Evolutionary conservation across 1,139 yeast species (phyloP).

Genomic region (Lodderomyces metapsilosis): DNA sequence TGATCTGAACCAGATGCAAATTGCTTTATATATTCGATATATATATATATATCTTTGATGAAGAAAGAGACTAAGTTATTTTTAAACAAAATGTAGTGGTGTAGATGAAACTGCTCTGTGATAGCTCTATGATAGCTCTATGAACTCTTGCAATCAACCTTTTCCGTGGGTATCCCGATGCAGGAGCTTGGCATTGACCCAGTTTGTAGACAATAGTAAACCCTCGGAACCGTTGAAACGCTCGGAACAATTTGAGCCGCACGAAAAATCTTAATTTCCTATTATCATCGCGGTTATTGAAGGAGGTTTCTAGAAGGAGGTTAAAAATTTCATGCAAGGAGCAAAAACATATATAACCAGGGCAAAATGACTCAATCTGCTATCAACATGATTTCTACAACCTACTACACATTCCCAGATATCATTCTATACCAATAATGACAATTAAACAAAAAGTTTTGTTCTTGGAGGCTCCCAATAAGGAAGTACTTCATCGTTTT

Average conservation of each 20-base stretch:
- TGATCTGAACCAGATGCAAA: neutral
- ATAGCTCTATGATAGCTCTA: no score
- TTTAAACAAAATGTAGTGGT: neutral
- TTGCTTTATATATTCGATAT: constrained; percentile 2
- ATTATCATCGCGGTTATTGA: neutral
- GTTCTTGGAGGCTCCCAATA: constrained; percentile 43
- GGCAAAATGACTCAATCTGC: neutral
- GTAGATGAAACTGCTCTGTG: no score
- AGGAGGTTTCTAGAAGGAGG: neutral
- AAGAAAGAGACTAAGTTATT: neutral
- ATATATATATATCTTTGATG: neutral
- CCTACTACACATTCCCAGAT: neutral
- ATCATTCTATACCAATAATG: constrained; percentile 11
- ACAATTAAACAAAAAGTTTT: constrained; percentile 36
- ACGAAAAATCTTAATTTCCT: neutral
- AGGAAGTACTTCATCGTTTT: constrained; percentile 23
- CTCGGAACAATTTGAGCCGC: constrained; percentile 7
- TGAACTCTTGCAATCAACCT: no score
- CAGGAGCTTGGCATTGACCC: neutral
- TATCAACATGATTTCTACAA: no score
- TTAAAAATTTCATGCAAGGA: neutral
- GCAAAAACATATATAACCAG: neutral
- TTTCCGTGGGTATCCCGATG: no score
- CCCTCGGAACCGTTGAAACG: neutral
- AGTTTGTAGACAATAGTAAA: neutral